Evolutionary conservation across 805 yeast species (phyloP), one percentile per base, ranked within the genome.

Genomic region (Teunomyces barrocoloradensis): DNA sequence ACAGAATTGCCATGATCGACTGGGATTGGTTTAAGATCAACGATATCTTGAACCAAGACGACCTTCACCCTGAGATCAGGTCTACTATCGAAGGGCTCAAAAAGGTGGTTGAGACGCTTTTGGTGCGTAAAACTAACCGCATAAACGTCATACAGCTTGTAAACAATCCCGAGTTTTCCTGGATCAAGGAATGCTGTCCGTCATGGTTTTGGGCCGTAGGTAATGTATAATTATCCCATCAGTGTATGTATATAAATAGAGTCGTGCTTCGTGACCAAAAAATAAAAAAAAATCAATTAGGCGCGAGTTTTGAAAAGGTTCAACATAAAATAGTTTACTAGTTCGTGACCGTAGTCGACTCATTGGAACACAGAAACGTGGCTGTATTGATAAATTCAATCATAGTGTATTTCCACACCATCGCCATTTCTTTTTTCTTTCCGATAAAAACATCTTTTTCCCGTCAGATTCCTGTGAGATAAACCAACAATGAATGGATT

Each of bases 1-100:
- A 92, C 64, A 73, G 97, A 47, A 94, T 92, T 28, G 97, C 97
- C 4, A 80, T 92, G 60, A 83, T 89, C 32, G 94, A 88, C 51
- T 94, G 99, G 99, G 78, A 77, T 32, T 92, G 98, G 98, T 75
- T 71, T 46, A 74, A 74, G 1, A 68, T 67, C 5, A 45, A 52
- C 10, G 61, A 63, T 17, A 23, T 17, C 29, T 36, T 56, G 38
- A 42, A 37, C 6, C 42, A 45, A 1, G 34, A 20, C 1, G 34
- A 20, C 1, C 20, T 56, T 2, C 53, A 54, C 9, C 46, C 44
- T 6, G 56, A 56, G 23, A 54, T 57, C 13, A 56, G 54, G 42
- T 12, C 15, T 2, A 57, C 64, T 3, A 49, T 67, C 20, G 25
- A 18, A 0, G 55, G 58, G 12, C 55, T 72, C 46, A 62, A 63